Evolutionary conservation across 2,329 filamentous ascomycete species (phyloP), one percentile per base, ranked within the genome.

Genomic region (Fusarium secorum): DNA sequence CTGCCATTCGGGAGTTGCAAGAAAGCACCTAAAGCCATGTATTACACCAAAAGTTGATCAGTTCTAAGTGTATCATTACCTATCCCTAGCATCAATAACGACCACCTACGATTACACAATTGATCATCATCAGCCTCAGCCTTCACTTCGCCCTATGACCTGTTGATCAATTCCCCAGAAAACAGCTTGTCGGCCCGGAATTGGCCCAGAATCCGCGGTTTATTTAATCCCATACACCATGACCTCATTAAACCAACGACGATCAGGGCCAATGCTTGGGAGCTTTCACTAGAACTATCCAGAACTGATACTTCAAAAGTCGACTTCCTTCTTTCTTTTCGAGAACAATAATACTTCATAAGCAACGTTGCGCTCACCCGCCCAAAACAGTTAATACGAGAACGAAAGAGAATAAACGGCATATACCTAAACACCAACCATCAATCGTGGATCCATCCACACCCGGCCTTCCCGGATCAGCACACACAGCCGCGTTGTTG

Each of bases 381-480:
- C 35, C 38, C 39, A 26, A 39, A 33, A 26, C 32, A 30, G 17
- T 35, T 38, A 30, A 67, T 45, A 67, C 56, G 63, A 67, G 33
- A 63, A 63, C 63, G 49, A 55, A 55, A 33, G 38, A 46, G 18
- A 44, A 61, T n/a, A 30, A 63, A 22, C 56, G 32, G 36, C 36
- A 53, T 32, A 58, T 55, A 63, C 63, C 63, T 68, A 60, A 72
- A 72, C 68, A 72, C 68, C 68, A 72, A 58, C 68, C 60, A 71
- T 65, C 49, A 42, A 52, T 66, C 71, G 63, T 61, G 51, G 63
- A 56, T 74, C 66, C 64, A 75, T 75, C 62, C 71, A 75, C 64
- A 45, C 63, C 74, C 74, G 74, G 65, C 48, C 55, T 44, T 64
- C 67, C 74, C 74, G 74, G 73, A 75, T 60, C 58, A 67, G 67